Base-by-base conservation (phyloP, 2,329 filamentous ascomycete genomes). In the Falciphora oryzae region DNA sequence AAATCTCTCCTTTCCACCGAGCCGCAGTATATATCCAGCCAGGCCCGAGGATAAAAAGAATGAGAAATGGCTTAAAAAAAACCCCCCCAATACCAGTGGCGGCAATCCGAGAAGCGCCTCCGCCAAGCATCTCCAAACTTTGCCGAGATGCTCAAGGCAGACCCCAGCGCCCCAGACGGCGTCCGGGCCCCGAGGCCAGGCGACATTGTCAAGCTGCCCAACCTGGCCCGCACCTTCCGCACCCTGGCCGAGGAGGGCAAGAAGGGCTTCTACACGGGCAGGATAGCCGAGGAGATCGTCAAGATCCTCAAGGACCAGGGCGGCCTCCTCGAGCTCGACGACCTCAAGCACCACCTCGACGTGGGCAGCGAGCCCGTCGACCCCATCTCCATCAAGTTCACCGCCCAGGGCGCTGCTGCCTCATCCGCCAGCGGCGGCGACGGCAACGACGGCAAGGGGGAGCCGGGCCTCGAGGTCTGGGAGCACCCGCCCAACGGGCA, bases 401-500 rank as follows among this genome's bases (percentile, higher is more conserved):
- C 67, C 44, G 67, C 68, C 50, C 67, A 65, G 14, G 65, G 72
- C 11, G 74, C 59, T 60, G 67, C 56, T 7, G 35, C 35, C 38
- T 57, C 63, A 6, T 32, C 27, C 44, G 62, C 22, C 27, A 32
- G 38, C 22, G 63, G 22, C 60, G 38, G 25, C 22, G 28, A 65
- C 67, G 25, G 11, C 67, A 6, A 8, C 18, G 44, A 13, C 44
- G 22, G 22, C 44, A 53, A 53, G 22, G 44, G 44, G 3, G 44
- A 53, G 44, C 18, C 44, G 18, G 35, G 66, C 4, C 82, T 96
- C 27, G 87, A 95, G 72, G 79, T 98, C 0, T 98, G 94, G 94
- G 94, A 98, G 72, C 93, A 97, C 72, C 93, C 94, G 31, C 94
- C 94, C 1, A 98, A 97, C 69, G 93, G 94, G 0, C 94, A 98